Evolutionary conservation across 2,329 filamentous ascomycete genomes (phyloP).

Genomic region (Paecilomyces variotii): DNA sequence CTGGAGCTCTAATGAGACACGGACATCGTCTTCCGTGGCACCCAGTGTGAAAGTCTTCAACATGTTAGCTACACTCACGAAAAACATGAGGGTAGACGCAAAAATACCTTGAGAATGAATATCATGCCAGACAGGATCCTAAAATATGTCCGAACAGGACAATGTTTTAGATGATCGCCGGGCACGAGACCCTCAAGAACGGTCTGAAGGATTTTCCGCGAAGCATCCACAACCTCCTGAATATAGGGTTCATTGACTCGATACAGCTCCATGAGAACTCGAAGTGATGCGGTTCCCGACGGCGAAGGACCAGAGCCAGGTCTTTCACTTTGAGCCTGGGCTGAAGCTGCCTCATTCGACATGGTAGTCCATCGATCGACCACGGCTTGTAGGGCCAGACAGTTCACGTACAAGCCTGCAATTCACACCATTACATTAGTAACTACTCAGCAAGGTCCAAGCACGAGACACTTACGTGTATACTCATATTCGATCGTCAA

Average conservation of each 20-base stretch:
- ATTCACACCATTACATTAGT: background rate
- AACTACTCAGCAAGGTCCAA: background rate
- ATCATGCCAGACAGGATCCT: conserved; percentile 57
- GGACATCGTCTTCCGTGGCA: conserved; percentile 54
- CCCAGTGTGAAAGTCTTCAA: conserved; percentile 53
- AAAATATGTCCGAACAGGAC: conserved; percentile 57
- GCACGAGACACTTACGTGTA: conserved; percentile 51
- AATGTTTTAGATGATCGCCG: conserved; percentile 51
- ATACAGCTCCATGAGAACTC: conserved; percentile 39
- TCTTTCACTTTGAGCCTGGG: conserved; percentile 20
- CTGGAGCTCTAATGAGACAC: conserved; percentile 50
- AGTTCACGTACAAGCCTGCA: conserved; percentile 72
- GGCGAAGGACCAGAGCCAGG: conserved; percentile 19
- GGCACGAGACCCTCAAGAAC: conserved; percentile 53
- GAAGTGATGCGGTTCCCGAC: conserved; percentile 27
- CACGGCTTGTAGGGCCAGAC: conserved; percentile 84
- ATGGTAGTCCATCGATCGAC: conserved; percentile 85
- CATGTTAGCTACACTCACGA: conserved; percentile 6
- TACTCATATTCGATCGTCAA: conserved; percentile 94
- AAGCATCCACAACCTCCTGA: conserved; percentile 54
- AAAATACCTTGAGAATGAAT: conserved; percentile 52
- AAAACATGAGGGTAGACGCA: background rate
- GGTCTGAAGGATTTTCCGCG: conserved; percentile 51
- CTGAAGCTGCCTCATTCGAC: conserved; percentile 29
- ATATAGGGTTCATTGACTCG: conserved; percentile 56